Conservation (phyloP, 2,329 filamentous ascomycete species). For the Chaetothyriales sp. region DNA sequence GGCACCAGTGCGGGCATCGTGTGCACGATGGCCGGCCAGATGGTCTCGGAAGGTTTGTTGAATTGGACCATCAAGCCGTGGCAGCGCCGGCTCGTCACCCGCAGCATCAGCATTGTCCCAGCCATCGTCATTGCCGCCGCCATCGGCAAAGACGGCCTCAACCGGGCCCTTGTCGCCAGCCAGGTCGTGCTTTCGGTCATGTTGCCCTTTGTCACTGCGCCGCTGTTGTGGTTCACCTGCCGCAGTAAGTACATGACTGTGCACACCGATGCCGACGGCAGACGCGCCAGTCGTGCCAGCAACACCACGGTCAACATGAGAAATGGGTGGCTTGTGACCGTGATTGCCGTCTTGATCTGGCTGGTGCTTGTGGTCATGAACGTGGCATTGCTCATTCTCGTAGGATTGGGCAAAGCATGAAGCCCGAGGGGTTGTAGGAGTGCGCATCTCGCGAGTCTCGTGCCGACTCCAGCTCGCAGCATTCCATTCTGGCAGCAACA, state of each 20-base stretch:
- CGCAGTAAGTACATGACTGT: slow-evolving; percentile 69
- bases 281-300: not conserved
- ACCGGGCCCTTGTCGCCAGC: slow-evolving; percentile 56
- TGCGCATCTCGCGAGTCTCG: not conserved
- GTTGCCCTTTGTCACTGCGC: slow-evolving; percentile 68
- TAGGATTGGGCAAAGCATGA: slow-evolving; percentile 41
- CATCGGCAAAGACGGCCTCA: slow-evolving; percentile 57
- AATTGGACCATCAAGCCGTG: slow-evolving; percentile 63
- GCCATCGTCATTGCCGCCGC: slow-evolving; percentile 72
- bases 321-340: slow-evolving; percentile 53
- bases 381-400: slow-evolving; percentile 57
- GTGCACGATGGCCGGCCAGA: slow-evolving; percentile 80
- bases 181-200: slow-evolving; percentile 70
- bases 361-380: slow-evolving; percentile 64
- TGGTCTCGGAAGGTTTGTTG: slow-evolving; percentile 73
- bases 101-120: slow-evolving; percentile 67
- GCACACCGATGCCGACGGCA: slow-evolving; percentile 3
- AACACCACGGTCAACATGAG: slow-evolving; percentile 46
- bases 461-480: not conserved
- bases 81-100: slow-evolving; percentile 63
- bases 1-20: slow-evolving; percentile 65
- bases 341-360: slow-evolving; percentile 53
- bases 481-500: not conserved
- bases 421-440: not conserved
- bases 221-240: slow-evolving; percentile 75